A percentile compares a stretch with the other conserved stretches of the same genome.
Evolutionary conservation across 805 yeast species (phyloP).

Genomic region (Teunomyces aglyptinius): DNA sequence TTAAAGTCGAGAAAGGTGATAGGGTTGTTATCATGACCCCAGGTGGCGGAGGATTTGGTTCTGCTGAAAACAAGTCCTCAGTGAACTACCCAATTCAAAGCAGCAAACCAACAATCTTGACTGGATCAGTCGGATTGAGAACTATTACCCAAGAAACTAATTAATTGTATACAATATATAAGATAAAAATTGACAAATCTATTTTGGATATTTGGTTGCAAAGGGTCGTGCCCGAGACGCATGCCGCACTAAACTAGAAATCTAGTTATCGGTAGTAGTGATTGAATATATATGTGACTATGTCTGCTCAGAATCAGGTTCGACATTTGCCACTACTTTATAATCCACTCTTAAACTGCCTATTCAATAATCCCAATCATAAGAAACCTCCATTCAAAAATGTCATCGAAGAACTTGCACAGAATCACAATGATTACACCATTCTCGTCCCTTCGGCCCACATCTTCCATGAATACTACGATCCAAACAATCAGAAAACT

Average conservation of each 20-base stretch:
- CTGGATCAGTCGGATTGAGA: slow-evolving; percentile 39
- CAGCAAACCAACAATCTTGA: slow-evolving; percentile 23
- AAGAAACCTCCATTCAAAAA: slow-evolving; percentile 44
- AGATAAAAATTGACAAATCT: background rate
- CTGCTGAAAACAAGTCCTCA: slow-evolving; percentile 4
- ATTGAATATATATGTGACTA: background rate
- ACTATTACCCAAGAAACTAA: slow-evolving; percentile 36
- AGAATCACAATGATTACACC: slow-evolving; percentile 50
- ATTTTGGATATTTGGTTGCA: background rate
- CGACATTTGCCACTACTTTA: slow-evolving; percentile 51
- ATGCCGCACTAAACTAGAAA: background rate
- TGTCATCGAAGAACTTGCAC: slow-evolving; percentile 42
- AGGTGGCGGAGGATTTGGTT: slow-evolving; percentile 47
- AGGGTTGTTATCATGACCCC: slow-evolving; percentile 40
- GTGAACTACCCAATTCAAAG: slow-evolving; percentile 23
- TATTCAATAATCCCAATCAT: slow-evolving; percentile 60
- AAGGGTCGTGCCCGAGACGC: slow-evolving; percentile 1
- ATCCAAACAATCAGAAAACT: slow-evolving; percentile 26
- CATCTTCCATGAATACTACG: slow-evolving; percentile 36
- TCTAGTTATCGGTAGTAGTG: background rate
- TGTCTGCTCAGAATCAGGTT: slow-evolving; percentile 4
- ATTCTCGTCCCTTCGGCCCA: slow-evolving; percentile 63
- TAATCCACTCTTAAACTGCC: slow-evolving; percentile 63
- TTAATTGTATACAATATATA: slow-evolving; percentile 10
- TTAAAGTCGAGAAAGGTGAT: slow-evolving; percentile 39